A percentile compares a stretch with the other conserved stretches of the same genome.
phyloP scores from a whole-genome alignment of 108 stramenopile species.

The Nannochloropsis gaditana region DNA sequence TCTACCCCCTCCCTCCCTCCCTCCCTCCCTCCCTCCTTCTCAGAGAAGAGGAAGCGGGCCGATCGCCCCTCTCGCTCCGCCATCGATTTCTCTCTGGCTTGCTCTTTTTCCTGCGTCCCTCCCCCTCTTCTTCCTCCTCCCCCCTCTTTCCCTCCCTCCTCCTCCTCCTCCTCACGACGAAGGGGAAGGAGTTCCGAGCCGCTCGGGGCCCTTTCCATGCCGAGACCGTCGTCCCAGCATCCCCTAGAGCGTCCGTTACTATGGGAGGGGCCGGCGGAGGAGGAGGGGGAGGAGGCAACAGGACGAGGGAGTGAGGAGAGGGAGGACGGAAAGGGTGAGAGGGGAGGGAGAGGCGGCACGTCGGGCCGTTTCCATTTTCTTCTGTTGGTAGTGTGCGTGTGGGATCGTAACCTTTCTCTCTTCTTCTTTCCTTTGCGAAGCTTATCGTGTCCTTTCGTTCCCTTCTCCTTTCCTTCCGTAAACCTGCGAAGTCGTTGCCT shows the following conservation, averaged over 20 bases:
- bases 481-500: no score
- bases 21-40: neutral
- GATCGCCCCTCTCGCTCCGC: neutral
- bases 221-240: neutral
- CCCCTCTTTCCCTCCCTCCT: neutral
- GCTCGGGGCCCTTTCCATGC: neutral
- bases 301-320: no score
- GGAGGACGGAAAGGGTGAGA: neutral
- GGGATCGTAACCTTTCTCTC: no score
- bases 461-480: no score
- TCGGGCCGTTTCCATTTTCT: neutral
- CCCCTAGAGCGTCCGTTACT: conserved; percentile 7
- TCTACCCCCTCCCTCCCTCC: neutral
- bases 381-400: neutral
- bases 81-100: neutral
- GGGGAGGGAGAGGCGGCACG: neutral
- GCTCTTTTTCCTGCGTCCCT: neutral
- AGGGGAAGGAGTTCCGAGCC: neutral
- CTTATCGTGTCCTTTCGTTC: no score
- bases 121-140: neutral
- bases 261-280: neutral
- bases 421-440: no score
- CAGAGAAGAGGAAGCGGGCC: neutral
- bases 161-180: neutral
- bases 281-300: no score